Evolutionary conservation across 768 basidiomycete genomes (phyloP), one percentile per base, ranked within the genome.

Genomic region (Exidia glandulosa): DNA sequence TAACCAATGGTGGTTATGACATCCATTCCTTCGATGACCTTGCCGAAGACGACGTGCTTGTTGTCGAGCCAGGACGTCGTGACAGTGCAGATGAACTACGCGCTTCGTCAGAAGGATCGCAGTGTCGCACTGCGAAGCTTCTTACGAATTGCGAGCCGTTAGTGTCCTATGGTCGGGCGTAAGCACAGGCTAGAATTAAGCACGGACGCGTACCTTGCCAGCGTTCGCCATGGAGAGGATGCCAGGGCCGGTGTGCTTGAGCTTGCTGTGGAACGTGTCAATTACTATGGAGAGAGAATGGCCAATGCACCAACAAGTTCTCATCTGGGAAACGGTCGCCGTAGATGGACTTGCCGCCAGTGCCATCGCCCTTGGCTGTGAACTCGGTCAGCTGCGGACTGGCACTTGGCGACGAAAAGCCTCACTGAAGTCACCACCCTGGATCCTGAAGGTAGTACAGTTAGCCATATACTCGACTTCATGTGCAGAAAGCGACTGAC

Each of bases 381-480:
- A 19, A 47, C 16, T 57, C 14, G 7, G 30, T 27, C n/a, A 29
- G 2, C 19, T 31, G 45, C 14, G 55, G 36, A 32, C 45, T n/a
- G 48, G 30, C 19, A 45, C 57, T 65, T 23, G 12, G 60, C 16
- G 25, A 81, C n/a, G n/a, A n/a, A n/a, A n/a, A n/a, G n/a, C n/a
- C 88, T 66, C 72, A 88, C 90, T 96, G 75, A 97, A 99, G 76
- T 97, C 95, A 75, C 95, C 95, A 68, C 94, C 94, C 76, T 97
- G 94, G 66, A 95, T 93, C 90, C 90, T 90, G 62, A 61, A 65
- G 61, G 32, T 41, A n/a, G n/a, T n/a, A n/a, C n/a, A n/a, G 41
- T 31, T 62, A 57, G 59, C 55, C 32, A 56, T 52, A 2, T 36
- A 41, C 48, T 57, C 52, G 37, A 19, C n/a, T 2, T 10, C 9